Base-by-base conservation (phyloP, 2,329 filamentous ascomycete species). In the Cladorrhinum sp. region DNA sequence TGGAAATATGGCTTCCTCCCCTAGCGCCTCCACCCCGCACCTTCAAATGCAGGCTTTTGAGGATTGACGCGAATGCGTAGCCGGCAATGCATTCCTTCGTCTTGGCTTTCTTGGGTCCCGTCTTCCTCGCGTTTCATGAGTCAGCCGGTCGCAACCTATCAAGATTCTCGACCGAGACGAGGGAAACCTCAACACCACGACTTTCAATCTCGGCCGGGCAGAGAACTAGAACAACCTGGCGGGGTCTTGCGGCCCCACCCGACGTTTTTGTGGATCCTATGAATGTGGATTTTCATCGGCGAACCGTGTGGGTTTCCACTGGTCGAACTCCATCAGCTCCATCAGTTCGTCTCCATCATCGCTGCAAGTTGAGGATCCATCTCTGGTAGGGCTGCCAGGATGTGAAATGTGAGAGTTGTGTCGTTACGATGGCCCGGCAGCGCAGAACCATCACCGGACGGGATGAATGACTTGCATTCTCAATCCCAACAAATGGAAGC, bases 101-200 rank as follows among this genome's bases (percentile, higher is more conserved):
- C 49, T 50, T 50, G 49, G 49, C 49, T 23, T 25, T 50, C 20
- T 25, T 50, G 16, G 24, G 5, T 7, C 6, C 23, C 23, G 49
- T 2, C 24, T 24, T 45, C 41, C 20, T 45, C 41, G 22, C 13
- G 58, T 50, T 58, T 48, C 55, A 52, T 63, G 61, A 63, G 32
- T 63, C 61, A 63, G 61, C 38, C 52, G 51, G 58, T 27, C 50
- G 53, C 25, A 1, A 41, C 18, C 12, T 18, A 45, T 45, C 41
- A 45, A 13, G 41, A 10, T 27, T 27, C 18, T 20, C 38, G 41
- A 25, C 13, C 22, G 49, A 25, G 13, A 50, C 24, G 49, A 20
- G 7, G 45, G 9, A 50, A 50, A 32, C 13, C 29, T 32, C 29
- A 13, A 41, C 5, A 41, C 16, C 36, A 29, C 4, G 10, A 10